Base-by-base conservation (phyloP, 139 green algal species). In the Eudorina sp. region DNA sequence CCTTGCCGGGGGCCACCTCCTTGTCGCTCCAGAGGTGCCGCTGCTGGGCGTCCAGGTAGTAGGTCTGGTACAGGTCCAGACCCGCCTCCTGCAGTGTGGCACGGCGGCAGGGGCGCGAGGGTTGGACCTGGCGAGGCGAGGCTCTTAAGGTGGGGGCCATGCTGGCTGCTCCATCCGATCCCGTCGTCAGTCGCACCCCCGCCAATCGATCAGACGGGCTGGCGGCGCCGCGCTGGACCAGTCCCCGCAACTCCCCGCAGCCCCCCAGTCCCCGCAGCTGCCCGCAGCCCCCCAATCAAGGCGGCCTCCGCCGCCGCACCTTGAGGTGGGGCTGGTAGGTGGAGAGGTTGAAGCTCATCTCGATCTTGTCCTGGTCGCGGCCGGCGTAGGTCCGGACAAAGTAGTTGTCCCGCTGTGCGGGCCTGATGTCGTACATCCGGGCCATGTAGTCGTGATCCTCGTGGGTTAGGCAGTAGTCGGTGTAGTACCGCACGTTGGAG, bases 261-360 rank as follows among this genome's bases (percentile, higher is more conserved):
- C n/a, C n/a, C n/a, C n/a, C n/a, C n/a, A n/a, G n/a, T n/a, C n/a
- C 51, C 51, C 25, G 34, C 66, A 75, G 16, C 11, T 5, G 45
- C 31, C 43, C 9, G 13, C 25, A 41, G 6, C 6, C 58, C 16
- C 16, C 6, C 58, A n/a, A 16, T 9, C 58, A 68, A 9, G 9
- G 16, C 51, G 13, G 51, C 23, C 16, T 6, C 18, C 58, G 58
- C 16, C 58, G 58, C 23, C n/a, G 19, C 45, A 73, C 83, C 69
- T 88, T 83, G 16, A 96, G 87, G 74, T 95, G 92, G 5, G 94
- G 94, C 85, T 97, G 94, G 89, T 97, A 97, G 21, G 84, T 89
- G 81, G 66, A 90, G n/a, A 97, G 83, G 84, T 96, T 95, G 89
- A 97, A 97, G 31, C 77, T 91, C 94, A 97, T 97, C 88, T 97